Conservation (phyloP, 2,329 filamentous ascomycete species). For the Colletotrichum acutatum region DNA sequence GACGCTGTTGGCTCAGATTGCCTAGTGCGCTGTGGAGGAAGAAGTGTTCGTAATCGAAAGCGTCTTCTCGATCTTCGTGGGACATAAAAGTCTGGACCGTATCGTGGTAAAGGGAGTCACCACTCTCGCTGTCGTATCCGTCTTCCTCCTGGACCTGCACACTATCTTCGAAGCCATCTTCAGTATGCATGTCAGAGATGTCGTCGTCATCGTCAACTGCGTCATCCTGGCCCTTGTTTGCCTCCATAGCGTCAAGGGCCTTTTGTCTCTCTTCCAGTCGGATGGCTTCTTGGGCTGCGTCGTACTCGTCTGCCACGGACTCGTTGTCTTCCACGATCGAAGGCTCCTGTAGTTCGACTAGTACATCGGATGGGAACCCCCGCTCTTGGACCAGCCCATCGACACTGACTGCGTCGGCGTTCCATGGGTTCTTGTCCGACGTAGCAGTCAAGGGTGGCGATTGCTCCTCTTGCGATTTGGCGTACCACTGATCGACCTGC, state of each 20-base stretch:
- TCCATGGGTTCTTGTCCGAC: constrained; percentile 42
- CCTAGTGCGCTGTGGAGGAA: constrained; percentile 94
- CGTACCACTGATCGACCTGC: constrained; percentile 64
- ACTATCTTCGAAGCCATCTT: constrained; percentile 48
- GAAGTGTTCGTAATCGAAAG: constrained; percentile 97
- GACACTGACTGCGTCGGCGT: constrained; percentile 43
- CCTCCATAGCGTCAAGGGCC: constrained; percentile 25
- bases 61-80: constrained; percentile 93
- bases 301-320: constrained; percentile 40
- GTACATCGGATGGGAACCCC: constrained; percentile 8
- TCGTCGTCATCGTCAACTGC: constrained; percentile 46
- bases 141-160: constrained; percentile 49
- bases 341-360: constrained; percentile 20
- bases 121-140: constrained; percentile 69
- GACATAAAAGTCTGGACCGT: constrained; percentile 70
- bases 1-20: constrained; percentile 68
- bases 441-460: constrained; percentile 35
- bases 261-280: constrained; percentile 40
- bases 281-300: constrained; percentile 40
- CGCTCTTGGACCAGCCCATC: constrained; percentile 40
- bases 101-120: constrained; percentile 73
- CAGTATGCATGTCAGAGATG: constrained; percentile 52
- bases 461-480: constrained; percentile 43
- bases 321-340: constrained; percentile 42
- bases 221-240: constrained; percentile 3